Evolutionary conservation across 257 asterid genomes (phyloP), one percentile per base, ranked within the genome.

Genomic region (Prunella vulgaris): DNA sequence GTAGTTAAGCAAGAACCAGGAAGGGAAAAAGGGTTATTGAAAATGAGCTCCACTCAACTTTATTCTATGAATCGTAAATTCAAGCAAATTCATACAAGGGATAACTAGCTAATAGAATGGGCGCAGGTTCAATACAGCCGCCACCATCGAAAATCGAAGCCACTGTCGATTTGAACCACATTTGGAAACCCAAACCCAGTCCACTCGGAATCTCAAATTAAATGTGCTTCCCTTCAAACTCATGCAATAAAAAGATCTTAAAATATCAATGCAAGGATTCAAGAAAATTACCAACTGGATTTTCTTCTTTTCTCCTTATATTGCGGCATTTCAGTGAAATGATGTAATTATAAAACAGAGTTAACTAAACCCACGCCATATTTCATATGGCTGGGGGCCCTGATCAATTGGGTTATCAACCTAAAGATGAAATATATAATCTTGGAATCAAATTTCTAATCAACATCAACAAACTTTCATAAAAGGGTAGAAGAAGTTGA

Each of bases 311-410:
- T 33, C 7, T 64, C 66, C 17, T 17, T 27, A 21, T 8, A 17
- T 52, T 5, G 49, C 60, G 49, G 37, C 72, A 60, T 48, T 30
- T 68, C 73, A 62, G 75, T 51, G 13, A 8, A 71, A 25, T 5
- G 48, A 25, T 2, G 22, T 14, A 63, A 54, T 67, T 57, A 8
- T 6, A 25, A 69, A 60, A 58, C 25, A 61, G 64, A n/a, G n/a
- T 54, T 32, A 25, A 42, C 51, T 44, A 13, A n/a, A n/a, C 70
- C 72, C 56, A 14, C 57, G 77, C 77, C 76, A 20, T 57, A 72
- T 58, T 56, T 37, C 64, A 66, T 49, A 10, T 5, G 42, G 67
- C 69, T 42, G 40, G 42, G 21, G 21, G n/a, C 49, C 52, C 57
- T 21, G 21, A 57, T 63, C 69, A 51, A 61, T 38, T 57, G 21